phyloP scores from a whole-genome alignment of 345 rosid genomes.

The Crucihimalaya himalaica region DNA sequence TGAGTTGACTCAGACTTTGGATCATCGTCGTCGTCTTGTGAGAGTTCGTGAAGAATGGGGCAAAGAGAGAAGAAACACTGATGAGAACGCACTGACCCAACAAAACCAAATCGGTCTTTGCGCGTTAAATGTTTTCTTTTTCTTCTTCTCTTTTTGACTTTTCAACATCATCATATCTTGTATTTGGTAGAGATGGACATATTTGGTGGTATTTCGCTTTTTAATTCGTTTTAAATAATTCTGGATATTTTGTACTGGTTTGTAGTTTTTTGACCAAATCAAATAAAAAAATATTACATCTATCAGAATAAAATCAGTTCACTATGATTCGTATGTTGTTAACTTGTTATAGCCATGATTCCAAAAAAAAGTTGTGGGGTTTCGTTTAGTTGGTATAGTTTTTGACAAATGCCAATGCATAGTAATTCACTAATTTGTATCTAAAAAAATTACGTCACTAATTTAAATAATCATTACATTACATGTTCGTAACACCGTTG shows the following conservation, averaged over 20 bases:
- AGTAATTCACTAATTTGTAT: neutral
- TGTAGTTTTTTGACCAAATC: neutral
- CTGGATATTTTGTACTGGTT: neutral
- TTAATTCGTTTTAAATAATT: neutral
- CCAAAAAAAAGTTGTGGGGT: neutral
- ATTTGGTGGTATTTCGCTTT: neutral
- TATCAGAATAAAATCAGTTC: too few relatives aligned
- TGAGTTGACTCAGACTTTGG: conserved; percentile 38
- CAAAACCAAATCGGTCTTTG: conserved; percentile 29
- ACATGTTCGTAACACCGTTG: neutral
- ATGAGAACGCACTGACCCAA: conserved; percentile 30
- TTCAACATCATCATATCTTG: conserved; percentile 16
- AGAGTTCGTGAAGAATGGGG: conserved; percentile 27
- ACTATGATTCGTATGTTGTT: too few relatives aligned
- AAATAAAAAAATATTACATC: neutral
- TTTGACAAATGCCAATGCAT: neutral
- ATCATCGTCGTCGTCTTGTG: conserved; percentile 21
- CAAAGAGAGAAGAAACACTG: neutral
- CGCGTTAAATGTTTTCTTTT: conserved; percentile 31
- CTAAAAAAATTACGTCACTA: neutral
- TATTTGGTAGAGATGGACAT: neutral
- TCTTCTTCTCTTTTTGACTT: conserved; percentile 13
- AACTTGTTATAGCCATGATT: neutral
- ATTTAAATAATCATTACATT: neutral
- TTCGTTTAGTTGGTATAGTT: neutral